Evolutionary conservation across 75 land plant species (phyloP), one percentile per base, ranked within the genome.

Genomic region (Isoetes taiwanensis): DNA sequence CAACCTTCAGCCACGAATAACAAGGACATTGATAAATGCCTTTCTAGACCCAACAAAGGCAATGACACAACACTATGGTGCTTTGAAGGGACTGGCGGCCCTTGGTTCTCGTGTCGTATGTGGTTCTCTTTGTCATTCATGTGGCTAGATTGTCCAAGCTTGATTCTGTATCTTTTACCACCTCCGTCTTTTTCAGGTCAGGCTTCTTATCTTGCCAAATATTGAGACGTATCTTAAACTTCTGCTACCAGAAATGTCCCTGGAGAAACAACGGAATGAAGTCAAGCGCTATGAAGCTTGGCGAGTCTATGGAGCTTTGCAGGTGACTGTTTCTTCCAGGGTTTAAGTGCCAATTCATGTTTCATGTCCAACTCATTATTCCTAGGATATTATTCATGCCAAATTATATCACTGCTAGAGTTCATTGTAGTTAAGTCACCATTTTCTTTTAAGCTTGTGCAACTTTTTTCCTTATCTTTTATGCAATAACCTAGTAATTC

Each of bases 21-120:
- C 90, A 29, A 85, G 56, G 48, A 93, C 98, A 27, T 74, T 93
- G 26, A 57, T 93, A 41, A 72, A 84, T 71, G 79, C 98, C 30
- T 84, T 88, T 43, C 57, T 93, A 67, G 98, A 93, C 60, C 96
- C 98, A 19, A 81, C 64, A 56, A 71, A 76, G 60, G 68, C 96
- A 32, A 11, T 81, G 79, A 77, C 98, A 24, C 89, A 87, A 43
- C 98, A 93, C 39, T 93, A 84, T 78, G 98, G 98, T 68, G 98
- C 98, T 34, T 62, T 93, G 53, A 84, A 85, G 65, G 98, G 98
- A 10, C 62, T 93, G 26, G 80, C 95, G 34, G 81, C 89, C 21
- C 64, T 88, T 8, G 98, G 98, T 32, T 69, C 79, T 3, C 72
- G 72, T 41, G 81, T 84, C 89, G 98, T 93, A 81, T 43, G 43